Conservation (phyloP, 768 basidiomycete genomes). For the Suillus lakei region DNA sequence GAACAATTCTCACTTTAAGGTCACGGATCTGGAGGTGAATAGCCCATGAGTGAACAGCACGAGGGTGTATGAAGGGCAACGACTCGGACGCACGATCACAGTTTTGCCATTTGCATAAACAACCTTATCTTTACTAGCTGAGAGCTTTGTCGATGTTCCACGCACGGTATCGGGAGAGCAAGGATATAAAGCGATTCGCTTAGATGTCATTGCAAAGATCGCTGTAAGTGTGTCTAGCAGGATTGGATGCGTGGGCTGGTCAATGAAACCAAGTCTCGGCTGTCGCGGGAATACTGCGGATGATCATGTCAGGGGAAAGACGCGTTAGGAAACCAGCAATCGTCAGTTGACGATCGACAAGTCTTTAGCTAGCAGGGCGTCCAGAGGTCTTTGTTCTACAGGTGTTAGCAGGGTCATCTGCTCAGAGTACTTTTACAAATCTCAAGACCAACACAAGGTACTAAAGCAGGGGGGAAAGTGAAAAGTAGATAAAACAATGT, state of each 20-base stretch:
- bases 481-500: conserved; percentile 23
- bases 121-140: conserved; percentile 76
- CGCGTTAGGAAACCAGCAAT: neutral
- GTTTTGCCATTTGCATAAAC: conserved; percentile 85
- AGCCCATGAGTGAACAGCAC: conserved; percentile 7
- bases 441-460: neutral
- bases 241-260: neutral
- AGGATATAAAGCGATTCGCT: conserved; percentile 58
- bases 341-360: neutral
- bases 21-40: conserved; percentile 68
- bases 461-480: neutral
- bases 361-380: neutral
- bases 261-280: conserved; percentile 7
- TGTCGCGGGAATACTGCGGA: conserved; percentile 9
- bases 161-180: conserved; percentile 71
- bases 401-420: neutral
- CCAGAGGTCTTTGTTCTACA: neutral
- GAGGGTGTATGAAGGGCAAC: neutral
- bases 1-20: conserved; percentile 61
- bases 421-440: neutral
- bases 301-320: conserved; percentile 20
- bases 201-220: conserved; percentile 50
- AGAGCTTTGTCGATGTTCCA: conserved; percentile 74
- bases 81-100: conserved; percentile 83
- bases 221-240: conserved; percentile 6